Percentiles rank a stretch among this genome's conserved stretches.
Evolutionary conservation across 345 rosid species (phyloP).

Genomic region (Linum lewisii): DNA sequence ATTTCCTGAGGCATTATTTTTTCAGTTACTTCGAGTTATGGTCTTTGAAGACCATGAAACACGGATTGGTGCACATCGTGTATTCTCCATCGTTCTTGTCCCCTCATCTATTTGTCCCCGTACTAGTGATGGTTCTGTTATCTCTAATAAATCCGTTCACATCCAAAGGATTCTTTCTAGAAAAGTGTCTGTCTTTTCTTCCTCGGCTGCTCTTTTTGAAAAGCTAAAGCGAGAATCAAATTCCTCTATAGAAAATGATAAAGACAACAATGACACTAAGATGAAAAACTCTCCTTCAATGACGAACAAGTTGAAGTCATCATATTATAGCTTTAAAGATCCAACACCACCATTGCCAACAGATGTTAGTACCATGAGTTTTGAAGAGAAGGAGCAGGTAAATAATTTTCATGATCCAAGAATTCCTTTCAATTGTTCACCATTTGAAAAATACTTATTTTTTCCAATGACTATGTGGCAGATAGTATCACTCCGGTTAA

Average conservation of each 20-base stretch:
- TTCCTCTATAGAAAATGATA: conserved; percentile 24
- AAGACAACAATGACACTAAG: conserved; percentile 12
- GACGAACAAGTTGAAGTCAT: too few species aligned
- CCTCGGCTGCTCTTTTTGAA: conserved; percentile 60
- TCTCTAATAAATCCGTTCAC: conserved; percentile 28
- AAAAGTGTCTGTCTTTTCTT: conserved; percentile 62
- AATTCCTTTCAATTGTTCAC: not conserved
- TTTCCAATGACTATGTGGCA: conserved; percentile 13
- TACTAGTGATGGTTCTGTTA: conserved; percentile 17
- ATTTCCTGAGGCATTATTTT: conserved; percentile 65
- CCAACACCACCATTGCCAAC: conserved; percentile 10
- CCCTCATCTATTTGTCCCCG: conserved; percentile 57
- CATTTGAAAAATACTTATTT: conserved; percentile 7
- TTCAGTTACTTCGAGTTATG: conserved; percentile 60
- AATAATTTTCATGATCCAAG: conserved; percentile 6
- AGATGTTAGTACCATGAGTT: conserved; percentile 23
- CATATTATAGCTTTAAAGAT: conserved; percentile 30
- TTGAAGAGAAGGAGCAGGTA: conserved; percentile 28
- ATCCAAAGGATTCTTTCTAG: conserved; percentile 58
- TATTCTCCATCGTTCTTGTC: conserved; percentile 60
- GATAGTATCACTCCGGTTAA: conserved; percentile 45
- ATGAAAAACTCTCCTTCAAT: conserved; percentile 27
- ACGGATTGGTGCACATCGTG: conserved; percentile 58
- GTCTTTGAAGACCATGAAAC: conserved; percentile 53
- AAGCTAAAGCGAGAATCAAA: conserved; percentile 35